Percentiles rank a stretch among this genome's conserved stretches.
These are phyloP conservation scores for Pleoardoris graminearum DNA, from an alignment of 2,329 filamentous ascomycete genomes.

Conservation along the genomic window DNA sequence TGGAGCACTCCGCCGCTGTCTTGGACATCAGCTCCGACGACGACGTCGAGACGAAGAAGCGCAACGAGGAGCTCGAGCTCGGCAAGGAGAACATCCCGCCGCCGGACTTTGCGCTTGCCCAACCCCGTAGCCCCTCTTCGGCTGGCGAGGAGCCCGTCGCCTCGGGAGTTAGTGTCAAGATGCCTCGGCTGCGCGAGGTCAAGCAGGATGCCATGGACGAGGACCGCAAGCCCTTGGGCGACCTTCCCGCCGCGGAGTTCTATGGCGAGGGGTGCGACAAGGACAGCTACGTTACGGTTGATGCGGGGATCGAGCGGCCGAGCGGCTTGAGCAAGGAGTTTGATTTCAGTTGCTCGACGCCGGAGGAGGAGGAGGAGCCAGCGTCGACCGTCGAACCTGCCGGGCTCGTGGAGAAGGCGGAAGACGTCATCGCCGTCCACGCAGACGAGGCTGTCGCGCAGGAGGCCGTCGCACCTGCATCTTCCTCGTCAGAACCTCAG, in stretches of 20 bases:
- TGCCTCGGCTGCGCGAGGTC: conserved; percentile 30
- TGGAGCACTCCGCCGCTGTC: conserved; percentile 85
- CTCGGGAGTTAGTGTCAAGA: conserved; percentile 27
- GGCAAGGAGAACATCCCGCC: conserved; percentile 96
- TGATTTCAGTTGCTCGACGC: conserved; percentile 22
- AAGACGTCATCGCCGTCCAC: neutral
- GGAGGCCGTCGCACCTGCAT: neutral
- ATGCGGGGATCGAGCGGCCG: conserved; percentile 40
- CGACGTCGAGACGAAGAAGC: conserved; percentile 63
- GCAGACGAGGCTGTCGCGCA: neutral
- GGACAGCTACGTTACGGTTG: conserved; percentile 41
- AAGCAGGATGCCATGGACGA: conserved; percentile 47
- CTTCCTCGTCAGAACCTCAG: neutral
- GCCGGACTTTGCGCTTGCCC: conserved; percentile 42
- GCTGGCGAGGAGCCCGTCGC: conserved; percentile 14
- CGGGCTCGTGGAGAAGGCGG: neutral
- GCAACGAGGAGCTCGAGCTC: conserved; percentile 59
- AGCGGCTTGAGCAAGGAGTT: conserved; percentile 42
- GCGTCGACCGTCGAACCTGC: neutral
- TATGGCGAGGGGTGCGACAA: conserved; percentile 46
- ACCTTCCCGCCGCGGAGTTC: conserved; percentile 43
- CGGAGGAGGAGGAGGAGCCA: conserved; percentile 13
- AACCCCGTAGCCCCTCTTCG: conserved; percentile 10
- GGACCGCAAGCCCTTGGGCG: conserved; percentile 44
- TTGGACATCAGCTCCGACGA: conserved; percentile 92